Conservation (phyloP, 164 flowering plant species). For the Annona cherimola region DNA sequence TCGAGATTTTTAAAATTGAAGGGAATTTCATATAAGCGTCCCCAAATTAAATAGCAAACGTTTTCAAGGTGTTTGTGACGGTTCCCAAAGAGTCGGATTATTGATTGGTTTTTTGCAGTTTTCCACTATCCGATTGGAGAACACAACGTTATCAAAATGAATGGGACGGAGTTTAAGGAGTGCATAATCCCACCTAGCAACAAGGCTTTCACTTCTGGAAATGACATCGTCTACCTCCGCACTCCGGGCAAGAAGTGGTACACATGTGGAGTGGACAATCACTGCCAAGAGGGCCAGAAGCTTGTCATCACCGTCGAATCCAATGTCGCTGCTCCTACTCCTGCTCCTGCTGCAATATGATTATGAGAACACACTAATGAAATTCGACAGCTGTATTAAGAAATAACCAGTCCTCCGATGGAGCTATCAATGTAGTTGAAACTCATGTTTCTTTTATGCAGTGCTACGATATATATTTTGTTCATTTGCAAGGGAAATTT, state of each 20-base stretch:
- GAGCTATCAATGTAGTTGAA: too few relatives aligned
- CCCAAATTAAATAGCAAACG: too few relatives aligned
- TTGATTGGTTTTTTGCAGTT: slow-evolving; percentile 12
- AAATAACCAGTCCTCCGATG: too few relatives aligned
- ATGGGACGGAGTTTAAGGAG: slow-evolving; percentile 10
- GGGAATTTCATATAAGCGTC: too few relatives aligned
- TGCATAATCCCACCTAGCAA: slow-evolving; percentile 10
- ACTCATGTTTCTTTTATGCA: too few relatives aligned
- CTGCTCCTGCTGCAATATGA: too few relatives aligned
- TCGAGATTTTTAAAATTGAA: too few relatives aligned
- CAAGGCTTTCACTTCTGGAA: slow-evolving; percentile 13
- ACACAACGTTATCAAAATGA: slow-evolving; percentile 23
- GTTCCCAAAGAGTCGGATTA: not conserved
- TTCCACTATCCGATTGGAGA: slow-evolving; percentile 13
- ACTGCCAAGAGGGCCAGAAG: slow-evolving; percentile 19
- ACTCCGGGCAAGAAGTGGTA: slow-evolving; percentile 28
- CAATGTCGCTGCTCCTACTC: not conserved
- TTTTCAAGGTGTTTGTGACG: not conserved
- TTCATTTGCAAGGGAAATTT: too few relatives aligned
- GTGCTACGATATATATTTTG: too few relatives aligned
- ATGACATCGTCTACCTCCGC: slow-evolving; percentile 12
- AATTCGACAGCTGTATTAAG: too few relatives aligned
- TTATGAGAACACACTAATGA: too few relatives aligned
- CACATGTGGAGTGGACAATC: slow-evolving; percentile 21
- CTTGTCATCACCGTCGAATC: slow-evolving; percentile 13